Evolutionary conservation across 768 basidiomycete genomes (phyloP).

Genomic region (Lactarius hatsudake): DNA sequence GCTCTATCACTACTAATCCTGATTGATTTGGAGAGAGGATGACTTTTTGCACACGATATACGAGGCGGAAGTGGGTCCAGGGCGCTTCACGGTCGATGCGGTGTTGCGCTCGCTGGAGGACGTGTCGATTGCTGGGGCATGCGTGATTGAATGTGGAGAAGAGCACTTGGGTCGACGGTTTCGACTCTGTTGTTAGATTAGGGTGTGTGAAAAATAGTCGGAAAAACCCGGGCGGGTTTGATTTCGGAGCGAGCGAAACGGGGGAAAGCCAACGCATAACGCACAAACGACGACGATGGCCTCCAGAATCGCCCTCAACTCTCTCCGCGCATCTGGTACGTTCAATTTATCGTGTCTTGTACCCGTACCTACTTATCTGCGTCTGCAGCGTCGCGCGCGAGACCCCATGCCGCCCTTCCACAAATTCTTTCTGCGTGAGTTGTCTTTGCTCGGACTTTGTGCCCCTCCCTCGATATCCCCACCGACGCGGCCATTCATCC

Average conservation of each 20-base stretch:
- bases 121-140: not conserved
- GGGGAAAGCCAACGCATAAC: constrained; percentile 5
- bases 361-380: no score
- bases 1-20: not conserved
- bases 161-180: constrained; percentile 1
- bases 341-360: not conserved
- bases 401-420: constrained; percentile 43
- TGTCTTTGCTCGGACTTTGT: constrained; percentile 20
- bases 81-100: not conserved
- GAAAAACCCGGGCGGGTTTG: not conserved
- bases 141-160: constrained; percentile 2
- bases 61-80: not conserved
- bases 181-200: not conserved
- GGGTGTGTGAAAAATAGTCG: not conserved
- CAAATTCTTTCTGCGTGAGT: constrained; percentile 49
- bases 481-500: not conserved
- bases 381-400: constrained; percentile 26
- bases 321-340: constrained; percentile 31
- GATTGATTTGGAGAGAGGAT: not conserved
- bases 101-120: not conserved
- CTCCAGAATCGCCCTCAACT: constrained; percentile 31
- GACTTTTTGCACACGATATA: constrained; percentile 4
- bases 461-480: constrained; percentile 13
- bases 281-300: constrained; percentile 28
- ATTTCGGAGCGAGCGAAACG: not conserved